These are phyloP conservation scores for Macadamia tetraphylla DNA, from an alignment of 164 flowering plant genomes.

Conservation along the genomic window DNA sequence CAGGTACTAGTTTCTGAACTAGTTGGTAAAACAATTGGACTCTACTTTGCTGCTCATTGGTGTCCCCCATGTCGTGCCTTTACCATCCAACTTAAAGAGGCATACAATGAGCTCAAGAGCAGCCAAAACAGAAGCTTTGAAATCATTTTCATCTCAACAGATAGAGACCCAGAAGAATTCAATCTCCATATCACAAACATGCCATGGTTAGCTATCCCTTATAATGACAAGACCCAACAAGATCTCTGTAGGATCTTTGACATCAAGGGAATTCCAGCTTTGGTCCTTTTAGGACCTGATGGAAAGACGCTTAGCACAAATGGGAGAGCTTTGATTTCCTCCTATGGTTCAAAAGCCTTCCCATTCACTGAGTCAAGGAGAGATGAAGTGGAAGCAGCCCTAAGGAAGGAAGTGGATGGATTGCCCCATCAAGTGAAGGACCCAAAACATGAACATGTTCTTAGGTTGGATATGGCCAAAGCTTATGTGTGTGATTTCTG, in stretches of 20 bases:
- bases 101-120: conserved; percentile 31
- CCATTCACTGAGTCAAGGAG: conserved; percentile 49
- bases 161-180: conserved; percentile 46
- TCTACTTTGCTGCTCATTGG: conserved; percentile 61
- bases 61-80: conserved; percentile 53
- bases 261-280: conserved; percentile 46
- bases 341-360: conserved; percentile 49
- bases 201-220: conserved; percentile 67
- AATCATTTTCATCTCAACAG: conserved; percentile 46
- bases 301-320: conserved; percentile 40
- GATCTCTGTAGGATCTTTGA: conserved; percentile 52
- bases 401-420: conserved; percentile 42
- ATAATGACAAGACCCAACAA: conserved; percentile 35
- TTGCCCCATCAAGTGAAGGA: conserved; percentile 40
- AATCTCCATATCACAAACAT: conserved; percentile 27
- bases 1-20: conserved; percentile 43
- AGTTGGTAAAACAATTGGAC: conserved; percentile 51
- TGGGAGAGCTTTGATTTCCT: conserved; percentile 42
- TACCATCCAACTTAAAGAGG: conserved; percentile 38
- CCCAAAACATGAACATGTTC: conserved; percentile 45
- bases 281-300: conserved; percentile 46
- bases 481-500: conserved; percentile 54
- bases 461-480: conserved; percentile 54
- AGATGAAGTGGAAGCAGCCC: conserved; percentile 31
- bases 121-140: conserved; percentile 21